Conservation (phyloP, 2,329 filamentous ascomycete genomes). For the Aspergillus pseudoterreus region DNA sequence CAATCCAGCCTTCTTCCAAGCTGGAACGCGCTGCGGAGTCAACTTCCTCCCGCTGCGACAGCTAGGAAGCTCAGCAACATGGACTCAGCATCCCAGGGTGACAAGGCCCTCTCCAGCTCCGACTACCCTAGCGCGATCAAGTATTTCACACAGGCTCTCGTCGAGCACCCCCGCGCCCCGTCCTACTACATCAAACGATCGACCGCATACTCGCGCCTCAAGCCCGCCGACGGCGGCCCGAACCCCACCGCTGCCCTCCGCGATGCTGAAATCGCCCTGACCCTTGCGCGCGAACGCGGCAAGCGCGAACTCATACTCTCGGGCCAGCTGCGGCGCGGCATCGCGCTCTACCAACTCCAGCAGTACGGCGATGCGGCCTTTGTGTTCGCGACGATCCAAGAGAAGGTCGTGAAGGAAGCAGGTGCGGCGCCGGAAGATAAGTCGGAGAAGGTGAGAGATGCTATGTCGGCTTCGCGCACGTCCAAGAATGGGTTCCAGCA, state of each 20-base stretch:
- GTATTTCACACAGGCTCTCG: constrained; percentile 64
- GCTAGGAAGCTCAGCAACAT: constrained; percentile 30
- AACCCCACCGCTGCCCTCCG: constrained; percentile 53
- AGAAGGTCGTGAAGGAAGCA: constrained; percentile 44
- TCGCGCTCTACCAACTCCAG: constrained; percentile 67
- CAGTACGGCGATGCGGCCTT: constrained; percentile 71
- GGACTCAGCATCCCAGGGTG: constrained; percentile 55
- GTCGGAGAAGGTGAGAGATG: constrained; percentile 25
- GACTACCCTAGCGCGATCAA: constrained; percentile 66
- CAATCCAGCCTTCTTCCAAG: not conserved
- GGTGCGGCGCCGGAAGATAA: constrained; percentile 36
- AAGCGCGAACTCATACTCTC: constrained; percentile 72
- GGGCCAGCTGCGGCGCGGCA: constrained; percentile 76
- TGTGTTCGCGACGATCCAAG: constrained; percentile 58
- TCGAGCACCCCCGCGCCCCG: constrained; percentile 61
- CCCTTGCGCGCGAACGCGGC: constrained; percentile 61
- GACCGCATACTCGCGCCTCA: constrained; percentile 67
- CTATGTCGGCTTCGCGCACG: constrained; percentile 20
- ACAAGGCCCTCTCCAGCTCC: constrained; percentile 57
- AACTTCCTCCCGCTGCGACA: not conserved
- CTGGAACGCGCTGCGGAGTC: not conserved
- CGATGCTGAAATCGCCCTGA: constrained; percentile 66
- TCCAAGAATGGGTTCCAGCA: constrained; percentile 24
- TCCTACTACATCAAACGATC: constrained; percentile 79
- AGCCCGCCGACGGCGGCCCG: constrained; percentile 45